A percentile compares a stretch with the other conserved stretches of the same genome.
Conservation (phyloP, 2,329 filamentous ascomycete genomes). For the Penicillium brevicompactum region DNA sequence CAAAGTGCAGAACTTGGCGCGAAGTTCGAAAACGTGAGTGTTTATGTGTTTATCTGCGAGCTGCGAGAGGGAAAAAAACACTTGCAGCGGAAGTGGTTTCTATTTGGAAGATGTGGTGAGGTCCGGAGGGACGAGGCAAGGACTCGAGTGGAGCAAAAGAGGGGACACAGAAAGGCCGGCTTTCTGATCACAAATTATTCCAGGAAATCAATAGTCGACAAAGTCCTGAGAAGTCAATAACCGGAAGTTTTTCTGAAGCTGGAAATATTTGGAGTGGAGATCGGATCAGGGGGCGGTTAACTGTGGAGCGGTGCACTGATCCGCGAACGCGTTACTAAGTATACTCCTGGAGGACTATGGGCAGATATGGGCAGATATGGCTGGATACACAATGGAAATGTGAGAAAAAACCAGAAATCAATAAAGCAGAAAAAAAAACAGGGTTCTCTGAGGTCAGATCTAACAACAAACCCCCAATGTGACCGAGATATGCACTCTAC, state of each 20-base stretch:
- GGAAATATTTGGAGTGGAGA: slow-evolving; percentile 12
- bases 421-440: background rate
- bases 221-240: background rate
- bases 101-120: background rate
- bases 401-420: background rate
- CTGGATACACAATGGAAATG: background rate
- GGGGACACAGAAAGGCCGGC: slow-evolving; percentile 9
- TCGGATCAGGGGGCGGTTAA: slow-evolving; percentile 8
- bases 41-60: background rate
- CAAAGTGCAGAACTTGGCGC: slow-evolving; percentile 12
- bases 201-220: background rate
- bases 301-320: slow-evolving; percentile 6
- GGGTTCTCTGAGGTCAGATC: background rate
- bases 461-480: background rate
- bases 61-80: background rate
- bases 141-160: slow-evolving; percentile 8
- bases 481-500: background rate
- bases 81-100: background rate
- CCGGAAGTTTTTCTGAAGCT: slow-evolving; percentile 14
- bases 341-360: background rate
- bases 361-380: background rate
- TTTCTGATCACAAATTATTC: slow-evolving; percentile 6
- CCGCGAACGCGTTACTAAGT: slow-evolving; percentile 1
- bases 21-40: background rate
- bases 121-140: background rate